Percentiles rank a stretch among this genome's conserved stretches.
Conservation (phyloP, 1,284 basidiomycete genomes). For the Ceratorhiza oryzae-sativae region DNA sequence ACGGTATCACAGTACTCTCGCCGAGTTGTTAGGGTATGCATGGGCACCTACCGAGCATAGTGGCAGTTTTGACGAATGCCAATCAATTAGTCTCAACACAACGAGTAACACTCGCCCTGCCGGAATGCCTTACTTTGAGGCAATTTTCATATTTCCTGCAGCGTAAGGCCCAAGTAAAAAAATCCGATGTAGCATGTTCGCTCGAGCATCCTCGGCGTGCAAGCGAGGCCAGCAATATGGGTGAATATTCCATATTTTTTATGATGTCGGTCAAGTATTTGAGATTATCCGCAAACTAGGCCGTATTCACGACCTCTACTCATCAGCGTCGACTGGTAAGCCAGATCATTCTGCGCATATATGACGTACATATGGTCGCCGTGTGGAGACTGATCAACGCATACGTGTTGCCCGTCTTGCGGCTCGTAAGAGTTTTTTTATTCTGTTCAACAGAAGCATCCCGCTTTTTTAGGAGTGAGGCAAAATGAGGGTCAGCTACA, state of each 20-base stretch:
- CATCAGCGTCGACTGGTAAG: neutral
- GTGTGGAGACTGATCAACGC: conserved; percentile 30
- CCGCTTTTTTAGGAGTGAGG: too few species aligned
- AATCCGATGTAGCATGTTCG: conserved; percentile 19
- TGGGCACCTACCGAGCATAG: conserved; percentile 18
- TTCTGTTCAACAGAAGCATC: too few species aligned
- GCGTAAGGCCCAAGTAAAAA: conserved; percentile 30
- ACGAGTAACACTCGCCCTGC: neutral
- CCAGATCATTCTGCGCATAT: neutral
- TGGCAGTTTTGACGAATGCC: neutral
- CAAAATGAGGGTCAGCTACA: too few species aligned
- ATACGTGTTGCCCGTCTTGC: conserved; percentile 34
- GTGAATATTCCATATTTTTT: conserved; percentile 28
- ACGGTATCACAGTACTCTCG: conserved; percentile 13
- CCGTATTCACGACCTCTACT: conserved; percentile 31
- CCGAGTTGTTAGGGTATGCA: conserved; percentile 31
- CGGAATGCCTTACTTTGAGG: conserved; percentile 26
- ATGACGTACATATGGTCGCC: conserved; percentile 23
- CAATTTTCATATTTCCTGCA: conserved; percentile 28
- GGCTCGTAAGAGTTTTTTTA: conserved; percentile 18
- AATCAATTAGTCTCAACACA: neutral
- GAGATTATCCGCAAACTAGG: conserved; percentile 25
- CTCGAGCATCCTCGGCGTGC: conserved; percentile 26
- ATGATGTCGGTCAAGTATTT: conserved; percentile 32
- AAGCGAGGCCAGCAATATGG: conserved; percentile 29